Conservation (phyloP, 169 alveolate genomes). For the Plasmodium relictum region DNA sequence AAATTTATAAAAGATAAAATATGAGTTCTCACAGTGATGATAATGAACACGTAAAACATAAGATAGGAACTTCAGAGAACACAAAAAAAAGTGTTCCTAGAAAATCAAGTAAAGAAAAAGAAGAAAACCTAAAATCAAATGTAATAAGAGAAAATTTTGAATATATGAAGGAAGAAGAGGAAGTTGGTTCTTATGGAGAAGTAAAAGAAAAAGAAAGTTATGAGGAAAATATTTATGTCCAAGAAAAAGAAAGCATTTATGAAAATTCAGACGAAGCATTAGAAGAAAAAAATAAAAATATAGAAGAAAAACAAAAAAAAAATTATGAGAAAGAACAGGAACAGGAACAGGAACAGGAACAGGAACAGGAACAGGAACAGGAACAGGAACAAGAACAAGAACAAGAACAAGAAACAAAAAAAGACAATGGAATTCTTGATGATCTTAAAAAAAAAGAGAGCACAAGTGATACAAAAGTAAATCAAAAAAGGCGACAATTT, state of each 20-base stretch:
- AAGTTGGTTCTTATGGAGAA: background rate
- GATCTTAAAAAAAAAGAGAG: background rate
- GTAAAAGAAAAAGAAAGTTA: background rate
- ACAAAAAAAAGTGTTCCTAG: background rate
- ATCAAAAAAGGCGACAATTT: background rate
- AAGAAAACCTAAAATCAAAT: background rate
- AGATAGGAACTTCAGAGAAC: background rate
- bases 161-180: background rate
- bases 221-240: background rate
- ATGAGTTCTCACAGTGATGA: too few relatives aligned
- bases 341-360: too few relatives aligned
- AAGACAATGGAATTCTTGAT: background rate
- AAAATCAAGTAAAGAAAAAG: background rate
- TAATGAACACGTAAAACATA: too few relatives aligned
- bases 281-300: background rate
- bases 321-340: background rate
- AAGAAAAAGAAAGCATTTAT: background rate
- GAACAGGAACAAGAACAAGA: background rate
- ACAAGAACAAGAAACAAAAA: background rate
- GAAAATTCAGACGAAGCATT: background rate
- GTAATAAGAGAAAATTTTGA: background rate
- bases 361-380: background rate
- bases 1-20: too few relatives aligned
- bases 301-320: background rate
- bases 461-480: background rate